These are phyloP conservation scores for Chrysanthemum seticuspe DNA, from an alignment of 129 eudicot genomes.

Conservation along the genomic window DNA sequence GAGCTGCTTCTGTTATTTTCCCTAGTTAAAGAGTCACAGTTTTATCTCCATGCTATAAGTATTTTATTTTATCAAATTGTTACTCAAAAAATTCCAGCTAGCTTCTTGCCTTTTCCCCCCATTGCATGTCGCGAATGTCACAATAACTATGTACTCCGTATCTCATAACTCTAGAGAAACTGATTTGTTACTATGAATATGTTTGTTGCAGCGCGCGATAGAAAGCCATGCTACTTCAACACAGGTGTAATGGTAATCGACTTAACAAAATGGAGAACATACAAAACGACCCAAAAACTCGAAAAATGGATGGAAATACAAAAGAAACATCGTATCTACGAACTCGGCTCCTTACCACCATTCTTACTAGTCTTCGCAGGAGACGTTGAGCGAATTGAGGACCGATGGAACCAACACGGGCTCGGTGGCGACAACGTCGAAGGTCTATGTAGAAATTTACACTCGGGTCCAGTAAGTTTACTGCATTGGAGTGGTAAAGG, in stretches of 20 bases:
- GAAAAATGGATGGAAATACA: slow-evolving; percentile 84
- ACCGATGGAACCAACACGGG: slow-evolving; percentile 89
- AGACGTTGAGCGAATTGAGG: slow-evolving; percentile 61
- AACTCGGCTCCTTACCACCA: slow-evolving; percentile 37
- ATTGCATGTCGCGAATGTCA: no score
- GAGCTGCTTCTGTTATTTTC: no score
- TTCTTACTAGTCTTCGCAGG: slow-evolving; percentile 76
- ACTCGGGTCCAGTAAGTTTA: slow-evolving; percentile 81
- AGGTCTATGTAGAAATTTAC: slow-evolving; percentile 70
- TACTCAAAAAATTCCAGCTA: no score
- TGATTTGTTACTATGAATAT: background rate
- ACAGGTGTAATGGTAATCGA: slow-evolving; percentile 30
- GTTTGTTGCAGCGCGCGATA: slow-evolving; percentile 24
- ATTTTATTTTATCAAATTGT: no score
- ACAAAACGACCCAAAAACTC: slow-evolving; percentile 41
- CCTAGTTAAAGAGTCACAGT: no score
- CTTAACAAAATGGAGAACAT: slow-evolving; percentile 47
- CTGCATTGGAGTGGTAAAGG: slow-evolving; percentile 95
- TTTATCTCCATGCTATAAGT: no score
- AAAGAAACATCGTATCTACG: slow-evolving; percentile 62
- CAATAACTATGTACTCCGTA: background rate
- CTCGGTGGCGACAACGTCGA: slow-evolving; percentile 31
- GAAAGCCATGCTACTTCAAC: slow-evolving; percentile 33
- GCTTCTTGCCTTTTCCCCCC: no score
- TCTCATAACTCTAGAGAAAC: background rate